Evolutionary conservation across 768 basidiomycete species (phyloP), one percentile per base, ranked within the genome.

Genomic region (Chlorophyllum brunneum): DNA sequence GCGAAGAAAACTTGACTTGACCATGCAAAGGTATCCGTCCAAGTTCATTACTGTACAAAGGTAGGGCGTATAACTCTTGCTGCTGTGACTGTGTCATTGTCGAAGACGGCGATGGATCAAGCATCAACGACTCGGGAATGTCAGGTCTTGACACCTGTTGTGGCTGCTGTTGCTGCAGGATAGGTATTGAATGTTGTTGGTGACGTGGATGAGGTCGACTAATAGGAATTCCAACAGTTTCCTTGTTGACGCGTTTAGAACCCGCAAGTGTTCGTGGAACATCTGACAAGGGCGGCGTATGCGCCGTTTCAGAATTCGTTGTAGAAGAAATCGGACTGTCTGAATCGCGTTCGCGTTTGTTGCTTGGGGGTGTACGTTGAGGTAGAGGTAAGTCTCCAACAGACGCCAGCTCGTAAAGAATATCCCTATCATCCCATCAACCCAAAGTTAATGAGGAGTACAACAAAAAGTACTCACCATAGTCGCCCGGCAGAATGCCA

Each of bases 381-480:
- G 86, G 86, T 4, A 88, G 71, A 0, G 85, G 86, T 0, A 88
- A 71, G 20, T 88, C 84, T 2, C 86, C 85, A 3, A 82, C 85
- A 0, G 77, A 82, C 3, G 86, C 84, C 1, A 89, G 70, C 57
- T 89, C 85, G 56, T 81, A 87, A 16, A 88, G 66, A 36, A 89
- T 78, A 58, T 88, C 85, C 85, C 86, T 87, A 54, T 5, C 22
- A 27, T 29, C 26, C 46, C 7, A 29, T 5, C 7, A 11, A 23
- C n/a, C n/a, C n/a, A n/a, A n/a, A n/a, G n/a, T n/a, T n/a, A n/a
- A n/a, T 18, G 16, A 33, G 5, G 16, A 5, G 27, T 26, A 13
- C 7, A 24, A 27, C 13, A 6, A 7, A 29, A 23, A 24, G 24
- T 3, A 54, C 67, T 43, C 60, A 76, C 77, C 76, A 77, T 23